Evolutionary conservation across 805 yeast genomes (phyloP), one percentile per base, ranked within the genome.

Genomic region (Pichia pseudocactophila): DNA sequence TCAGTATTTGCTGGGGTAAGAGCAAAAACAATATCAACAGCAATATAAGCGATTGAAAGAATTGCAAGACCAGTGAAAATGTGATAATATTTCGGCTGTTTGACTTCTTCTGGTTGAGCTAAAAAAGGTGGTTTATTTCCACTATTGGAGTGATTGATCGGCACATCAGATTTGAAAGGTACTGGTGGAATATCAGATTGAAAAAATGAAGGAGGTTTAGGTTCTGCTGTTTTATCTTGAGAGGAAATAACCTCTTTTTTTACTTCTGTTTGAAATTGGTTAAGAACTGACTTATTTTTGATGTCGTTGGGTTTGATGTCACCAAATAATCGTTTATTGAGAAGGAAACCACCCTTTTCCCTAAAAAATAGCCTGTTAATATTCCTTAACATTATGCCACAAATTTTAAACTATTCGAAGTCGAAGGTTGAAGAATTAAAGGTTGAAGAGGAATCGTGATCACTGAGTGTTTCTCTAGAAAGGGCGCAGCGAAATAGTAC

Each of bases 1-100:
- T 50, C 52, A 6, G 39, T 40, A 33, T 43, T 36, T 22, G 34
- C 33, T 6, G 40, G 35, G 13, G 19, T 38, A 3, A 38, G 12
- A 4, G 30, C 30, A 25, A 20, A 28, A 16, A 30, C 18, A 4
- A 38, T 8, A 12, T 38, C 41, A 7, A 32, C 31, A 11, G 13
- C 35, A 17, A 38, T 38, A 25, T 15, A 31, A 5, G 31, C 36
- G 3, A 32, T 16, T 18, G 41, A 25, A 8, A 38, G 12, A 12
- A 38, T 30, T 22, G 31, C 41, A 15, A 38, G 19, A 13, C 13
- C 20, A 7, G n/a, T 16, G 22, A 25, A 38, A 16, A 4, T 12
- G 15, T 17, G 22, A 31, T 17, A 25, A 19, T 27, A 17, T 15
- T 1, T 19, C 15, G 9, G 25, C 32, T 19, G 37, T 30, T 37